Conservation (phyloP, 257 asterid species). For the Solanum appendiculatum region DNA sequence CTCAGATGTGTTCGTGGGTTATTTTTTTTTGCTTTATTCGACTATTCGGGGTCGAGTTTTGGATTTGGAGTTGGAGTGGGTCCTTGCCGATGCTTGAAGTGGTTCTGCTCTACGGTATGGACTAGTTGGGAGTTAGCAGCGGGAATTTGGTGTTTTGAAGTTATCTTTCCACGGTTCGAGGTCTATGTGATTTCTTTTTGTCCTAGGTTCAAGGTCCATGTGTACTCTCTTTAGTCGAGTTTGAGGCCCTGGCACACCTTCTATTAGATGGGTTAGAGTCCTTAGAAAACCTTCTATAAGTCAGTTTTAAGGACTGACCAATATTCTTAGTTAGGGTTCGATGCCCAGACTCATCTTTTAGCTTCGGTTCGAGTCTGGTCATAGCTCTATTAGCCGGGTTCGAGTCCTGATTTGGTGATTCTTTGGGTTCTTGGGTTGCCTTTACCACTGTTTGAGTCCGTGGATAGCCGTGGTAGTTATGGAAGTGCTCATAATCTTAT, state of each 20-base stretch:
- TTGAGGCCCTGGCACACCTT: background rate
- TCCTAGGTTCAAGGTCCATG: background rate
- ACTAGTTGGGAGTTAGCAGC: background rate
- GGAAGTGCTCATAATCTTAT: too few species aligned
- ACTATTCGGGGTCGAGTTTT: too few species aligned
- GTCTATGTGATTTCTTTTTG: background rate
- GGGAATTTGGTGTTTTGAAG: background rate
- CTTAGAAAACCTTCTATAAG: background rate
- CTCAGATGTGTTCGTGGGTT: background rate
- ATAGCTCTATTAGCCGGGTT: background rate
- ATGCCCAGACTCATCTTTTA: background rate
- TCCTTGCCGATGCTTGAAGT: background rate
- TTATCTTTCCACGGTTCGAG: background rate
- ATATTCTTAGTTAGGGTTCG: background rate
- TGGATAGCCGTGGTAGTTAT: background rate
- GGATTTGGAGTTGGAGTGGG: background rate
- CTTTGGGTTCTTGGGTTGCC: background rate
- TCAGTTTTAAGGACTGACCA: background rate
- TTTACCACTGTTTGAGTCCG: background rate
- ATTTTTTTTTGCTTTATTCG: background rate
- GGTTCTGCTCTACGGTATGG: background rate
- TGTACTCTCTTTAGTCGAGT: background rate
- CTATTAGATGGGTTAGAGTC: background rate
- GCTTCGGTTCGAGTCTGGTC: background rate
- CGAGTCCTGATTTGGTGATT: background rate